Conservation (phyloP, 164 flowering plant genomes). For the Sedum album region DNA sequence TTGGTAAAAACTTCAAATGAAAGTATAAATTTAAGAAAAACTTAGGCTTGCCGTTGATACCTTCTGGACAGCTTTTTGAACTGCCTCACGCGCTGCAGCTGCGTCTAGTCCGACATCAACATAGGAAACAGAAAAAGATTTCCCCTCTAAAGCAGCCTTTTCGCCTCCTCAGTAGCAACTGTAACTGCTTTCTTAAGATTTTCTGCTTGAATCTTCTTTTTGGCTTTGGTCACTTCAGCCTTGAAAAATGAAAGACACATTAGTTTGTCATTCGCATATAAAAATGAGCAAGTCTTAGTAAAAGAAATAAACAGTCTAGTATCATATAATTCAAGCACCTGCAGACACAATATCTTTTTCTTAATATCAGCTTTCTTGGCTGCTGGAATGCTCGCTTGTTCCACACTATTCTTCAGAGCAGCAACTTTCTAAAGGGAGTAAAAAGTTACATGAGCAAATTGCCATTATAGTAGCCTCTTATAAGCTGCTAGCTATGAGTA, state of each 20-base stretch:
- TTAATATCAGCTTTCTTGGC: slow-evolving; percentile 74
- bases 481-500: not conserved
- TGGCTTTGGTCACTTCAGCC: slow-evolving; percentile 69
- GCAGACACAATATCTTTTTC: slow-evolving; percentile 49
- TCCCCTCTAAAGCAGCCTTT: slow-evolving; percentile 58
- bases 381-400: slow-evolving; percentile 73
- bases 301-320: not conserved
- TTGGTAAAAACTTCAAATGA: too few species aligned
- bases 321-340: slow-evolving; percentile 46
- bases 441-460: not conserved
- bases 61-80: slow-evolving; percentile 51
- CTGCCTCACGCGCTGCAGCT: slow-evolving; percentile 86
- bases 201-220: slow-evolving; percentile 74
- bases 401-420: slow-evolving; percentile 60
- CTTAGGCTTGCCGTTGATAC: slow-evolving; percentile 26
- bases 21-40: too few species aligned
- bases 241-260: slow-evolving; percentile 15
- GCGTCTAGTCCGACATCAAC: slow-evolving; percentile 84
- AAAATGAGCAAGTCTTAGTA: not conserved
- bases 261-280: not conserved
- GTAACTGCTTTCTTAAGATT: slow-evolving; percentile 62
- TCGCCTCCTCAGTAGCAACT: slow-evolving; percentile 58
- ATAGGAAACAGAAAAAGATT: slow-evolving; percentile 51
- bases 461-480: not conserved
- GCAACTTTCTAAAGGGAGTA: slow-evolving; percentile 56